Evolutionary conservation across 1,139 yeast species (phyloP), one percentile per base, ranked within the genome.

Genomic region (Debaryomyces sp.): DNA sequence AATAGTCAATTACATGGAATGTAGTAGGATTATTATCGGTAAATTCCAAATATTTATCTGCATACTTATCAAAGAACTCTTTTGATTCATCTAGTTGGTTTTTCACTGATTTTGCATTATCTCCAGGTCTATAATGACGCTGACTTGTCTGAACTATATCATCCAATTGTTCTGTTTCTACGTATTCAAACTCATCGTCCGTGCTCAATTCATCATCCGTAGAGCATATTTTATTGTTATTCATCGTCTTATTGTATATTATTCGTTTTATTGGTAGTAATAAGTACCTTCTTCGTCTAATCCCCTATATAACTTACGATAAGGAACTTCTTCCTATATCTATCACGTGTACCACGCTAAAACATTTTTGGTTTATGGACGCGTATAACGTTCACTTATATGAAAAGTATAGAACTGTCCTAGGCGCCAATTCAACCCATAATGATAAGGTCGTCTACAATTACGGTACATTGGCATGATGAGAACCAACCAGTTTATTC

Each of bases 401-500:
- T 21, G 32, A 41, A 22, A 33, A 15, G 10, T 13, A 21, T 34
- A 17, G 15, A 29, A 9, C 32, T 15, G 15, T 13, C 8, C 32
- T 21, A 33, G 22, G 9, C 12, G n/a, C 8, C 21, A 27, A 41
- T 41, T 30, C 17, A 36, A 18, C 8, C 5, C 32, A 15, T 26
- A 18, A 33, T 18, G 44, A 81, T 85, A 82, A 76, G 80, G 54
- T 85, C 89, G 2, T 69, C 79, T 45, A 83, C 88, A 3, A 69
- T 86, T 43, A 79, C 89, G 7, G 81, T 87, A 26, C 90, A 87
- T 63, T 89, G 96, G 96, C 96, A 89, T 62, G 84, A 85, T 53
- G 89, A 85, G 50, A 82, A 78, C 55, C 84, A 82, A 63, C 96
- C 99, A 0, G 88, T 94, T 4, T 95, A 92, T 65, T 80, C 92